These are phyloP conservation scores for Triadica sebifera DNA, from an alignment of 345 rosid genomes.

Conservation along the genomic window DNA sequence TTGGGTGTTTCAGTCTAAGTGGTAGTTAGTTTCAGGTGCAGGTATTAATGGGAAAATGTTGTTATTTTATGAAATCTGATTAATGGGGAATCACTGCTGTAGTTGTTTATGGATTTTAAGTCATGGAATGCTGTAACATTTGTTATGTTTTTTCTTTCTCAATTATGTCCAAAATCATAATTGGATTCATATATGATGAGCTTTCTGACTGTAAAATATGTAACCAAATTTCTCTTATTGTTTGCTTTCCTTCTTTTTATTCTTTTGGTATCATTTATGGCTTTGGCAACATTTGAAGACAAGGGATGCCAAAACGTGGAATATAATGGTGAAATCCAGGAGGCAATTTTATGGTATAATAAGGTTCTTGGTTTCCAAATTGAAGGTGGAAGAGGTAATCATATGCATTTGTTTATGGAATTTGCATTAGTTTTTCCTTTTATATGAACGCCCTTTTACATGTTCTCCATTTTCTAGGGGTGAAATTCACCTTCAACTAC, in stretches of 20 bases:
- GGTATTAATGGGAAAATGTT: neutral
- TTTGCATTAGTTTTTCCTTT: neutral
- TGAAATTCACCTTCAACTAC: constrained; percentile 70
- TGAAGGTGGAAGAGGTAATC: constrained; percentile 84
- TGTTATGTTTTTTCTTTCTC: neutral
- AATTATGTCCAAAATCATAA: neutral
- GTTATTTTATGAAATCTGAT: neutral
- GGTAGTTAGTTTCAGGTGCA: neutral
- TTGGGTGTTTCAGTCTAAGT: neutral
- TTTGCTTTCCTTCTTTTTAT: neutral
- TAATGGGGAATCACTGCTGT: neutral
- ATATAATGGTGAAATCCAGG: constrained; percentile 47
- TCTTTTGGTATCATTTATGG: constrained; percentile 28
- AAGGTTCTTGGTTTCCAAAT: constrained; percentile 68
- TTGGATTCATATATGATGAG: neutral
- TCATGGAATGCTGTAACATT: neutral
- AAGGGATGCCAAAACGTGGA: constrained; percentile 41
- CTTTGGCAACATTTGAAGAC: constrained; percentile 43
- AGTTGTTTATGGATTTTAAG: neutral
- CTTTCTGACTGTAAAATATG: neutral
- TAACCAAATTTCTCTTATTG: constrained; percentile 2
- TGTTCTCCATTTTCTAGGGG: constrained; percentile 47
- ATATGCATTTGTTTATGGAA: neutral
- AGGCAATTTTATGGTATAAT: constrained; percentile 81
- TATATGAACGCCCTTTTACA: constrained; percentile 1